These are phyloP conservation scores for Raffaelea arxii DNA, from an alignment of 2,329 filamentous ascomycete genomes.

Conservation along the genomic window DNA sequence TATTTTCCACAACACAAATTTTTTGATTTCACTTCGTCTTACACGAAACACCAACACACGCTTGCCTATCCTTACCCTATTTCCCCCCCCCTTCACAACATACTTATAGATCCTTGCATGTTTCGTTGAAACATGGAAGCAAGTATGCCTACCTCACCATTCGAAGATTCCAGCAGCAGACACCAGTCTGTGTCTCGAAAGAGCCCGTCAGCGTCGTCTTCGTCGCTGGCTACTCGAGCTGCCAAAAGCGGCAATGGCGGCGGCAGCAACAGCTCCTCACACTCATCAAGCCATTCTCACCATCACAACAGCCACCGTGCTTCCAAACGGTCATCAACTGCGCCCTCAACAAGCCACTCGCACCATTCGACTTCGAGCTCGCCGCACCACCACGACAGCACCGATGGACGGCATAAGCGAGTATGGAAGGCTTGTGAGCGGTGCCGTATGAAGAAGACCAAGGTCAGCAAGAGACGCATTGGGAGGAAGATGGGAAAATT, in stretches of 20 bases:
- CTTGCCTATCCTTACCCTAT: neutral
- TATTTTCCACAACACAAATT: too few species aligned
- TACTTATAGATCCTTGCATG: neutral
- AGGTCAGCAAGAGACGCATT: constrained; percentile 30
- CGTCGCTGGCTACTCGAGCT: constrained; percentile 3
- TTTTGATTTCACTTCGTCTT: too few species aligned
- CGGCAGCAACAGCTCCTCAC: constrained; percentile 4
- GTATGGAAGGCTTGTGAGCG: constrained; percentile 60
- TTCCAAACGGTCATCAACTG: constrained; percentile 33
- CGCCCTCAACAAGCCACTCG: constrained; percentile 20
- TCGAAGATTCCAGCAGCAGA: constrained; percentile 27
- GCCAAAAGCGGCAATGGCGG: constrained; percentile 14
- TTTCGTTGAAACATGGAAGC: constrained; percentile 33
- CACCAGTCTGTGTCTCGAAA: constrained; percentile 21
- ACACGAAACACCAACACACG: too few species aligned
- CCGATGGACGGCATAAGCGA: constrained; percentile 50
- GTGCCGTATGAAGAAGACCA: constrained; percentile 62
- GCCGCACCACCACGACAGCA: constrained; percentile 22
- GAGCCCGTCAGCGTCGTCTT: constrained; percentile 28
- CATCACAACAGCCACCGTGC: constrained; percentile 29
- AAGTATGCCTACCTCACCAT: constrained; percentile 42
- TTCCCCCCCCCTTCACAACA: neutral
- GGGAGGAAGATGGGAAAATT: neutral
- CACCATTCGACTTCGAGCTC: constrained; percentile 14
- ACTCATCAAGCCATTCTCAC: constrained; percentile 4